phyloP scores from a whole-genome alignment of 2,329 filamentous ascomycete genomes.

The Botryosphaeria agaves region DNA sequence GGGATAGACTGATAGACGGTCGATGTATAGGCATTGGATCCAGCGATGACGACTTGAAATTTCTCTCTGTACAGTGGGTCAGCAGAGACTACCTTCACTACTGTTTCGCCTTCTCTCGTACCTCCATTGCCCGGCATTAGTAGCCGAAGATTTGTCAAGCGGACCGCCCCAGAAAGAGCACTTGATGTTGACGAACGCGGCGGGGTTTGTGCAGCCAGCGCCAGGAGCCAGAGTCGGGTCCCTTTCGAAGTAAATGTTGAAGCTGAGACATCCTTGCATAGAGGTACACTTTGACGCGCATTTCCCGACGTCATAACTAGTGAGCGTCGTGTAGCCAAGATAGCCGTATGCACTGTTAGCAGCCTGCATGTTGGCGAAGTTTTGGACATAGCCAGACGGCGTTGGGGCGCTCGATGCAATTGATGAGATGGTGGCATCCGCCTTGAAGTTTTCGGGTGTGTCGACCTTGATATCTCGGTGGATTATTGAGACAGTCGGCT shows the following conservation, averaged over 20 bases:
- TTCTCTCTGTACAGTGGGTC: too few relatives aligned
- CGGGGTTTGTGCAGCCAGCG: constrained; percentile 11
- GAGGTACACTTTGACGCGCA: constrained; percentile 6
- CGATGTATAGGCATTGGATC: neutral
- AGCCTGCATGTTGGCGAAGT: neutral
- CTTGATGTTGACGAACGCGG: constrained; percentile 11
- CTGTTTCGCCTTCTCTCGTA: constrained; percentile 12
- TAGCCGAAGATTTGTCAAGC: constrained; percentile 3
- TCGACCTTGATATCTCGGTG: too few relatives aligned
- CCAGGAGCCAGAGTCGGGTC: constrained; percentile 4
- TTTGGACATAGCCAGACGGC: neutral
- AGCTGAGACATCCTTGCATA: constrained; percentile 6
- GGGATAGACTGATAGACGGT: neutral
- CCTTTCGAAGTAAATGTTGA: constrained; percentile 8
- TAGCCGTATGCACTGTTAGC: constrained; percentile 3
- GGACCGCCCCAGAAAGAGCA: constrained; percentile 13
- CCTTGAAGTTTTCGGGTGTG: too few relatives aligned
- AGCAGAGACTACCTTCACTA: too few relatives aligned
- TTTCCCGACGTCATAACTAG: constrained; percentile 3
- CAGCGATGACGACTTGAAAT: constrained; percentile 6
- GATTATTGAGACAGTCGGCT: too few relatives aligned
- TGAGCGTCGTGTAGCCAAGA: constrained; percentile 4
- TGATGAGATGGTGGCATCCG: too few relatives aligned
- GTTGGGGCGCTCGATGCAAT: neutral
- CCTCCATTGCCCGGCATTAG: constrained; percentile 6